Evolutionary conservation across 2,329 filamentous ascomycete genomes (phyloP), one percentile per base, ranked within the genome.

Genomic region (Colletotrichum somersetense): DNA sequence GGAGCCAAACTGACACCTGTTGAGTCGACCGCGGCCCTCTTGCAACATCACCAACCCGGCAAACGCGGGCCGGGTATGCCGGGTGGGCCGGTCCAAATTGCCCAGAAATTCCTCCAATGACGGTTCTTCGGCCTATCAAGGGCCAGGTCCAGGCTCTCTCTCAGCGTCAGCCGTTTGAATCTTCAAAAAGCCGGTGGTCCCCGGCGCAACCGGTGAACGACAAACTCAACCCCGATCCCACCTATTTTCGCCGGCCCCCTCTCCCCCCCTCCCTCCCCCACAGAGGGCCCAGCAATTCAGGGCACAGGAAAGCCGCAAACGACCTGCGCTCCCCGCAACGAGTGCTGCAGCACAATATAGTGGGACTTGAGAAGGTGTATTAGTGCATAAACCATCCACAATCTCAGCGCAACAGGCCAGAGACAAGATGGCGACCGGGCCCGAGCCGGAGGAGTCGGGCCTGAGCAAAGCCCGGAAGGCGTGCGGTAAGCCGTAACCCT

Each of bases 381-480:
- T 26, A 11, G n/a, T 55, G 53, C 67, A 38, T 46, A 44, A 63
- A 12, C 65, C n/a, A 4, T 55, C 58, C 35, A 38, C 35, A 56
- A 66, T 66, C 62, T 58, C 71, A 1, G 12, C 30, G 20, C 46
- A 44, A 23, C 62, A 53, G 2, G 20, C 48, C 30, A 30, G n/a
- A 55, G 64, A 67, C 59, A 48, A 64, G 23, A 48, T 56, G 26
- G 38, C 64, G 53, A 50, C 40, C n/a, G 64, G 55, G 20, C 52
- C 14, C 10, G 65, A 44, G 33, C 59, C 61, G 48, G 70, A 72
- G 1, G 59, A 72, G 10, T 50, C 59, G 59, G 70, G 70, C 38
- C 70, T 73, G 65, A 72, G 75, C n/a, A 79, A 79, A 72, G 77
- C 77, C 23, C 77, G 78, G 42, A 79, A 79, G 66, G 78, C 78